These are phyloP conservation scores for Antrodiella citrinella DNA, from an alignment of 768 basidiomycete species.

Conservation along the genomic window DNA sequence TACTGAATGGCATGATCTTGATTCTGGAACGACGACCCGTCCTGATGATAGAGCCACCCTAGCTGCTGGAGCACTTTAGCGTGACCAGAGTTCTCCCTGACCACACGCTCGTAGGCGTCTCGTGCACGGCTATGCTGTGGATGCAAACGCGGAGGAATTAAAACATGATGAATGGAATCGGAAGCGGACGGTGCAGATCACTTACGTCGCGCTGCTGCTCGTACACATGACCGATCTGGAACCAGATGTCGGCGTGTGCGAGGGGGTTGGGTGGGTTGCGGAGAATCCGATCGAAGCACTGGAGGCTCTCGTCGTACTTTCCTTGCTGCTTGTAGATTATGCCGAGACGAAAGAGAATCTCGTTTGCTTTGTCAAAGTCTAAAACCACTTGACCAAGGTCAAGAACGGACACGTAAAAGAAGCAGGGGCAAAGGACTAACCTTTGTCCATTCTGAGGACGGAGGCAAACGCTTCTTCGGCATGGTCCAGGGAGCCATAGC, in stretches of 20 bases:
- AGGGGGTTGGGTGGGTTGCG: conserved; percentile 93
- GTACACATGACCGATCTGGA: conserved; percentile 98
- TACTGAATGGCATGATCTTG: conserved; percentile 92
- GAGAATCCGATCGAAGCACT: conserved; percentile 94
- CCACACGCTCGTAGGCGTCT: conserved; percentile 93
- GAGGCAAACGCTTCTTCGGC: conserved; percentile 98
- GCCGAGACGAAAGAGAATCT: conserved; percentile 94
- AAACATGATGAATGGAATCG: not conserved
- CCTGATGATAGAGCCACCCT: conserved; percentile 96
- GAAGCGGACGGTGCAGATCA: too few species aligned
- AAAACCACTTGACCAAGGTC: conserved; percentile 14
- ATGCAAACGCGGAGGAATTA: conserved; percentile 9
- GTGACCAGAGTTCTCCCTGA: conserved; percentile 86
- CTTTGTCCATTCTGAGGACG: conserved; percentile 94
- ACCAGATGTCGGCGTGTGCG: conserved; percentile 98
- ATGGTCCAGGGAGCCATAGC: conserved; percentile 96
- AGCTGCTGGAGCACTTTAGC: conserved; percentile 97
- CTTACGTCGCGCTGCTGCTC: conserved; percentile 95
- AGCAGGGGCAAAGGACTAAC: conserved; percentile 35
- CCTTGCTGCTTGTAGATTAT: conserved; percentile 99
- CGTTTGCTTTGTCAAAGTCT: conserved; percentile 98
- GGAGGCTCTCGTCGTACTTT: conserved; percentile 82
- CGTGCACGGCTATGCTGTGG: conserved; percentile 81
- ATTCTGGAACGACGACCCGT: conserved; percentile 90
- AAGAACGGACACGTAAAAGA: conserved; percentile 12